phyloP scores from a whole-genome alignment of 2,329 filamentous ascomycete species.

The Penicillium sp. region DNA sequence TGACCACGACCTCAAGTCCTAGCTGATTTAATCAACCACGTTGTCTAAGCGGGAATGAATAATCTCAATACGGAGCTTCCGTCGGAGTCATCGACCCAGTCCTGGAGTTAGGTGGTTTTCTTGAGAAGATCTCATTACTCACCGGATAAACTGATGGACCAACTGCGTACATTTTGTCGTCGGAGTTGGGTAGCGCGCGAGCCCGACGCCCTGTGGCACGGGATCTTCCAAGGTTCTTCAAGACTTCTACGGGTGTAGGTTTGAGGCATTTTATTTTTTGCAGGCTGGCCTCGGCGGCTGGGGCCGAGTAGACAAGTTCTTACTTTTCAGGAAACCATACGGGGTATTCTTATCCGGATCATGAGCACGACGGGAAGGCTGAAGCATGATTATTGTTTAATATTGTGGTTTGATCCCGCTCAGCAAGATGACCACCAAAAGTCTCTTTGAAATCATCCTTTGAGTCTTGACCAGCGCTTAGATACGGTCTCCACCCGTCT shows the following conservation, averaged over 20 bases:
- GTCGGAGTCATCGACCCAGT: neutral
- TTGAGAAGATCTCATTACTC: no score
- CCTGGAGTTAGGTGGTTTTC: no score
- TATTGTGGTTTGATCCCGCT: no score
- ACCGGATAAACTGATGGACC: neutral
- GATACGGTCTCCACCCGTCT: conserved; percentile 9
- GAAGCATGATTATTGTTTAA: no score
- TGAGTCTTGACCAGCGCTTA: neutral
- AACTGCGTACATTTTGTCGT: neutral
- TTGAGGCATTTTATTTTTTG: conserved; percentile 13
- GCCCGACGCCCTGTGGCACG: conserved; percentile 3
- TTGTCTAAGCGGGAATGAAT: no score
- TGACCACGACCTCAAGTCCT: no score
- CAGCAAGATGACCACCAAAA: no score
- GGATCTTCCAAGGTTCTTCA: neutral
- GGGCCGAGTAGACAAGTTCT: conserved; percentile 8
- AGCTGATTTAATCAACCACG: no score
- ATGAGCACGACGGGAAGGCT: no score
- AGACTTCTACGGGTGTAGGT: neutral
- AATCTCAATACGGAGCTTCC: neutral
- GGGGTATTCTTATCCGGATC: no score
- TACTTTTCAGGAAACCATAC: conserved; percentile 2
- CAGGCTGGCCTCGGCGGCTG: conserved; percentile 1
- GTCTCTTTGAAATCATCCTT: no score
- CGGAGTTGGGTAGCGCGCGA: conserved; percentile 13